These are phyloP conservation scores for Linum trigynum DNA, from an alignment of 345 rosid species.

Conservation along the genomic window DNA sequence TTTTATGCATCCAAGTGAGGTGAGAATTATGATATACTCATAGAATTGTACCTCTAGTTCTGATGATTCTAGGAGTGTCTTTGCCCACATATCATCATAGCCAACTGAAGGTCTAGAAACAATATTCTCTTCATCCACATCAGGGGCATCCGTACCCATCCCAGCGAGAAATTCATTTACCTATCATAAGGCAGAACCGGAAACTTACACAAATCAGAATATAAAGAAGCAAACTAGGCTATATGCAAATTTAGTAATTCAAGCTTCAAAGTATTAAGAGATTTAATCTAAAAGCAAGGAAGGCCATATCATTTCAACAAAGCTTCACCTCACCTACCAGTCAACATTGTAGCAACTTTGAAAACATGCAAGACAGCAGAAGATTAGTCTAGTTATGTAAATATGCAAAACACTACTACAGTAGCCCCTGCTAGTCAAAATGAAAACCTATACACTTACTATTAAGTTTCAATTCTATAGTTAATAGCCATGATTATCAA, in stretches of 20 bases:
- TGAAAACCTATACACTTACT: too few relatives aligned
- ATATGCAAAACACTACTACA: not conserved
- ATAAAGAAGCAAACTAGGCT: not conserved
- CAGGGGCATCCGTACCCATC: slow-evolving; percentile 99
- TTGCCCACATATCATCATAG: slow-evolving; percentile 99
- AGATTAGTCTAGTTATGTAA: not conserved
- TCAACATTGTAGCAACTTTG: not conserved
- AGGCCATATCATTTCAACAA: not conserved
- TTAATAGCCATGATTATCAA: not conserved
- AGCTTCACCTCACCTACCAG: not conserved
- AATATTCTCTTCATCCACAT: slow-evolving; percentile 91
- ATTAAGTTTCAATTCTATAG: not conserved
- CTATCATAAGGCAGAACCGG: slow-evolving; percentile 30
- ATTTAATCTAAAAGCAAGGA: not conserved
- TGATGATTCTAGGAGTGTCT: slow-evolving; percentile 78
- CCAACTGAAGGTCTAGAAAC: slow-evolving; percentile 83
- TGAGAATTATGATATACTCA: not conserved
- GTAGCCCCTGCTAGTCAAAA: not conserved
- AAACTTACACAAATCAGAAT: not conserved
- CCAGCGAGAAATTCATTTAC: slow-evolving; percentile 95
- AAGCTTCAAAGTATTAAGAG: not conserved
- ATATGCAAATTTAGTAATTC: not conserved
- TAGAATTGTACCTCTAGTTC: slow-evolving; percentile 56
- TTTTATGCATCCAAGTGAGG: too few relatives aligned
- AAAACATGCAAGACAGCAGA: not conserved